Percentiles rank a stretch among this genome's conserved stretches.
Evolutionary conservation across 352 stramenopile genomes (phyloP).

Genomic region (Saprolegnia diclina): DNA sequence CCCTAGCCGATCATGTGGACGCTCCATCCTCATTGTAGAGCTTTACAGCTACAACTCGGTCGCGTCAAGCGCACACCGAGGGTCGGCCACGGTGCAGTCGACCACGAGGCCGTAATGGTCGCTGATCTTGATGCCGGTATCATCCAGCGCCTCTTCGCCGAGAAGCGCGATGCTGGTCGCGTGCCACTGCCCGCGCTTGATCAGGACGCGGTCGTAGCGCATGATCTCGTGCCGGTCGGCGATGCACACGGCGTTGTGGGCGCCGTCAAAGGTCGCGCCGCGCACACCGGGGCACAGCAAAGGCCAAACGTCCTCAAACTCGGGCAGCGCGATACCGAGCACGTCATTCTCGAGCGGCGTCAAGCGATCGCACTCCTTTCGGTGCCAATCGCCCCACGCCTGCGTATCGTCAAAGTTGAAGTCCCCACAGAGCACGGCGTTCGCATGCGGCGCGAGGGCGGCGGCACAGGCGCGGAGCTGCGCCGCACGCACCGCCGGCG

Average conservation of each 20-base stretch:
- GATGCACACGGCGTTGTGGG: background rate
- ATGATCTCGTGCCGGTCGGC: background rate
- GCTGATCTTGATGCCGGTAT: background rate
- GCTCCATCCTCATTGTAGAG: no score
- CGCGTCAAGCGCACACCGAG: background rate
- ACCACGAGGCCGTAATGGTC: background rate
- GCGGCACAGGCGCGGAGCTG: background rate
- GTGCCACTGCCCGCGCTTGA: background rate
- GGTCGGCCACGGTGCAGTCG: background rate
- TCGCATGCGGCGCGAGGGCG: background rate
- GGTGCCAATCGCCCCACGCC: background rate
- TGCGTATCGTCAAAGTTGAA: conserved; percentile 15
- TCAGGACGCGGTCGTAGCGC: conserved; percentile 1
- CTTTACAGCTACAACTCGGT: background rate
- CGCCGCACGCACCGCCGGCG: background rate
- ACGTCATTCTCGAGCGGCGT: conserved; percentile 1
- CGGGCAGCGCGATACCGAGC: background rate
- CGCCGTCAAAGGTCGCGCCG: conserved; percentile 1
- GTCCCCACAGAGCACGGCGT: background rate
- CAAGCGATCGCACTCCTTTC: background rate
- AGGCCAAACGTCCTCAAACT: background rate
- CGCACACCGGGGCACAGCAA: background rate
- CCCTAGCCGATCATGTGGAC: no score
- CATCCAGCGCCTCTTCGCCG: background rate
- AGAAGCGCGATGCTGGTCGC: background rate